These are phyloP conservation scores for Amanita thiersii DNA, from an alignment of 768 basidiomycete species.

Conservation along the genomic window DNA sequence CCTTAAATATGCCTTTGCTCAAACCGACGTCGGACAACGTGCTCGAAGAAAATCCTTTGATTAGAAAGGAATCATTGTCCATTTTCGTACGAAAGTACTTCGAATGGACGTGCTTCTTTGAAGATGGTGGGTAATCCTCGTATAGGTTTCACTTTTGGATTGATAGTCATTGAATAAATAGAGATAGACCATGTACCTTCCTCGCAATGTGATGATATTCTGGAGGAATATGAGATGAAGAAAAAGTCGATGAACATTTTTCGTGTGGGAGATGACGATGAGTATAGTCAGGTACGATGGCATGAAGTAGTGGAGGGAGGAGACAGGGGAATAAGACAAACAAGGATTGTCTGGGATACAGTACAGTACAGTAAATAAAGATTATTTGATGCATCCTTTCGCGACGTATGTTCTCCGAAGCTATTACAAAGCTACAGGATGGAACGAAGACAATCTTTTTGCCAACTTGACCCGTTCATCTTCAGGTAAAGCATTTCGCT, in stretches of 20 bases:
- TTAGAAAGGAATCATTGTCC: slow-evolving; percentile 10
- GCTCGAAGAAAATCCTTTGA: background rate
- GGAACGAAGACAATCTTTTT: slow-evolving; percentile 96
- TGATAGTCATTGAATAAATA: background rate
- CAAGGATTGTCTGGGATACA: slow-evolving; percentile 1
- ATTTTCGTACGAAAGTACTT: slow-evolving; percentile 42
- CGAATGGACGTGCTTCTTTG: slow-evolving; percentile 33
- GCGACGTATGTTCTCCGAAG: slow-evolving; percentile 81
- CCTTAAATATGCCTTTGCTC: slow-evolving; percentile 36
- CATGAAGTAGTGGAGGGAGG: background rate
- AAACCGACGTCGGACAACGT: slow-evolving; percentile 15
- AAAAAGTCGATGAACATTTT: slow-evolving; percentile 1
- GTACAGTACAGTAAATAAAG: background rate
- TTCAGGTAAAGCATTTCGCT: slow-evolving; percentile 44
- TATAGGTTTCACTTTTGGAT: background rate
- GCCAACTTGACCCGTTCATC: slow-evolving; percentile 86
- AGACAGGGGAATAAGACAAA: background rate
- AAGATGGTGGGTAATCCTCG: slow-evolving; percentile 21
- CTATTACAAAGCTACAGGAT: slow-evolving; percentile 90
- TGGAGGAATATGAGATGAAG: slow-evolving; percentile 4
- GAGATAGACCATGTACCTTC: background rate
- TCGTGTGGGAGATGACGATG: background rate
- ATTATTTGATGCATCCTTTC: slow-evolving; percentile 66
- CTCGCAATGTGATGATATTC: background rate
- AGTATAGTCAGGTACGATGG: background rate